Percentiles rank a stretch among this genome's conserved stretches.
These are phyloP conservation scores for Sporothrix mexicana DNA, from an alignment of 2,329 filamentous ascomycete species.

Conservation along the genomic window DNA sequence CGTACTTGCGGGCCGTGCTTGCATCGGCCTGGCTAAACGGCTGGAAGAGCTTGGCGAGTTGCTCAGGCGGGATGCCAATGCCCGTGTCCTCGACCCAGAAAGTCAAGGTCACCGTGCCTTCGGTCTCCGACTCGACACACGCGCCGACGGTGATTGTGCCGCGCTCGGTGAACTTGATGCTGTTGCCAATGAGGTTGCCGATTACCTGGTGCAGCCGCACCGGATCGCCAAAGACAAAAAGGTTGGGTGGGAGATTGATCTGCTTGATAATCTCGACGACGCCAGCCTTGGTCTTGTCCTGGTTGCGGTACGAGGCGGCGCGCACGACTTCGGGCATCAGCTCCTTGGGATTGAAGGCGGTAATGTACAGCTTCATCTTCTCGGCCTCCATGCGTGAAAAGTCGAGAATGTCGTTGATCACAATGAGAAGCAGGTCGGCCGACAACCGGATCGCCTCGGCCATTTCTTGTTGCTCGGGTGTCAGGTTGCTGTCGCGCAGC, in stretches of 20 bases:
- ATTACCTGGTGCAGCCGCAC: slow-evolving; percentile 71
- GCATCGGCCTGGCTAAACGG: slow-evolving; percentile 93
- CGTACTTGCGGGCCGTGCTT: slow-evolving; percentile 88
- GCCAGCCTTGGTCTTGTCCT: slow-evolving; percentile 66
- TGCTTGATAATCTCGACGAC: slow-evolving; percentile 71
- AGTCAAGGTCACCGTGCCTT: slow-evolving; percentile 73
- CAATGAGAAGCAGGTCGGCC: slow-evolving; percentile 83
- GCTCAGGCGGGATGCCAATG: slow-evolving; percentile 84
- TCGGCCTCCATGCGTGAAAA: slow-evolving; percentile 94
- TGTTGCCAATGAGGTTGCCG: slow-evolving; percentile 89
- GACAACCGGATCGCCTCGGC: slow-evolving; percentile 86
- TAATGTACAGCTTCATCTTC: slow-evolving; percentile 79
- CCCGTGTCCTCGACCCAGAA: slow-evolving; percentile 90
- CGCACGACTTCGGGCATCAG: slow-evolving; percentile 71
- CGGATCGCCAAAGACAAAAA: slow-evolving; percentile 71
- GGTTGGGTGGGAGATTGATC: slow-evolving; percentile 72
- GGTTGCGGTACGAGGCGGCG: slow-evolving; percentile 69
- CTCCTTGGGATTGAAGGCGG: slow-evolving; percentile 70
- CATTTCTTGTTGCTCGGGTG: slow-evolving; percentile 80
- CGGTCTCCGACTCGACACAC: slow-evolving; percentile 71
- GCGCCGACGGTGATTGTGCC: slow-evolving; percentile 86
- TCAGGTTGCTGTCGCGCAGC: slow-evolving; percentile 74
- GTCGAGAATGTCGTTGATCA: slow-evolving; percentile 96
- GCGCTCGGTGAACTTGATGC: slow-evolving; percentile 89
- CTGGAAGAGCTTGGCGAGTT: slow-evolving; percentile 84